Percentiles rank a stretch among this genome's conserved stretches.
phyloP scores from a whole-genome alignment of 2,329 filamentous ascomycete genomes.

The Pezicula rhizophila region DNA sequence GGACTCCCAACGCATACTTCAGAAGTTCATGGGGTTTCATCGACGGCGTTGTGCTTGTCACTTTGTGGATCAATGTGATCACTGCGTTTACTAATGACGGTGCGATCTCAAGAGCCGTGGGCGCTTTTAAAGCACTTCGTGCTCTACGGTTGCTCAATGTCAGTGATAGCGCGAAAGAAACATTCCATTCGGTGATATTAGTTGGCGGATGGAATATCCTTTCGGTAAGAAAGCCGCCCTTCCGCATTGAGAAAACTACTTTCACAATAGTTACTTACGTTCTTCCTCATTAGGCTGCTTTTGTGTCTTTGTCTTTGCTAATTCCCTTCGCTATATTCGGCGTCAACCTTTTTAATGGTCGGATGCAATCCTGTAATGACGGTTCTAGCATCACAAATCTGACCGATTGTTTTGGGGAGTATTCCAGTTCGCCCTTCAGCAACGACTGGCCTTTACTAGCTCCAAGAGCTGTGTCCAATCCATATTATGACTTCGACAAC shows the following conservation, averaged over 20 bases:
- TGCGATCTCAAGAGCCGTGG: slow-evolving; percentile 81
- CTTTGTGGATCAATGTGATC: slow-evolving; percentile 89
- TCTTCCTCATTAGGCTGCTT: slow-evolving; percentile 53
- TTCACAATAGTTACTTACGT: slow-evolving; percentile 3
- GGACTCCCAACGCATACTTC: slow-evolving; percentile 95
- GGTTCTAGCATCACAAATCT: slow-evolving; percentile 51
- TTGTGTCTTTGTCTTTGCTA: slow-evolving; percentile 88
- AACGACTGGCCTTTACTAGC: slow-evolving; percentile 72
- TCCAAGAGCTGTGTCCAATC: slow-evolving; percentile 74
- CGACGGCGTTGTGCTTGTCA: slow-evolving; percentile 83
- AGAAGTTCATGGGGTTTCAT: slow-evolving; percentile 96
- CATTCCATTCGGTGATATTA: slow-evolving; percentile 94
- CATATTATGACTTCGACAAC: slow-evolving; percentile 87
- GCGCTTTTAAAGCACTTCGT: slow-evolving; percentile 93
- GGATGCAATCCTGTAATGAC: slow-evolving; percentile 78
- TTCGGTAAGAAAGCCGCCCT: slow-evolving; percentile 18
- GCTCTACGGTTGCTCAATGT: slow-evolving; percentile 89
- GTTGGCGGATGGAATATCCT: slow-evolving; percentile 91
- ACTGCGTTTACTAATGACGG: slow-evolving; percentile 78
- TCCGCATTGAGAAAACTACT: neutral
- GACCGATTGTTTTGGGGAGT: slow-evolving; percentile 80
- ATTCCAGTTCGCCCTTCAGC: slow-evolving; percentile 65
- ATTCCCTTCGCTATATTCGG: slow-evolving; percentile 97
- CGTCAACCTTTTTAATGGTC: slow-evolving; percentile 83
- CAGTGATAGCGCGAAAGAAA: slow-evolving; percentile 90